A percentile compares a stretch with the other conserved stretches of the same genome.
These are phyloP conservation scores for Aspergillus sp. DNA, from an alignment of 2,329 filamentous ascomycete genomes.

Conservation along the genomic window DNA sequence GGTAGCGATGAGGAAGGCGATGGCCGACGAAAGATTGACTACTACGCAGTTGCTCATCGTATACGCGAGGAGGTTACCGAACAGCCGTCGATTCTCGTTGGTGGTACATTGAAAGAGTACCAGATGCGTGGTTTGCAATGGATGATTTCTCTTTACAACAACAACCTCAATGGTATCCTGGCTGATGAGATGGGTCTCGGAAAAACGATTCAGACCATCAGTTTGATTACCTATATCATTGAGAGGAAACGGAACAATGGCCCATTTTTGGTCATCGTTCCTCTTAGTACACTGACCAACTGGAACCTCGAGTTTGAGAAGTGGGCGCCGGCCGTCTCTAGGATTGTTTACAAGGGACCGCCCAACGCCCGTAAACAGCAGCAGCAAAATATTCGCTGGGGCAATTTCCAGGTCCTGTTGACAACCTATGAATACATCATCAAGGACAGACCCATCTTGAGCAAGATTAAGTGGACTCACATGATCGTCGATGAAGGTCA, in stretches of 20 bases:
- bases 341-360: slow-evolving; percentile 96
- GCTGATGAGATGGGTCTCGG: slow-evolving; percentile 99
- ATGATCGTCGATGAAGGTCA: slow-evolving; percentile 99
- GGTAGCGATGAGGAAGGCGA: slow-evolving; percentile 67
- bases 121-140: slow-evolving; percentile 98
- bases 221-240: slow-evolving; percentile 94
- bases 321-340: slow-evolving; percentile 86
- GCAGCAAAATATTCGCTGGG: slow-evolving; percentile 91
- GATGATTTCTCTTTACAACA: slow-evolving; percentile 99
- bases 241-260: slow-evolving; percentile 91
- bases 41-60: slow-evolving; percentile 97
- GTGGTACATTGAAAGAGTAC: slow-evolving; percentile 94
- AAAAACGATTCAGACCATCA: slow-evolving; percentile 99
- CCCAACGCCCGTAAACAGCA: slow-evolving; percentile 85
- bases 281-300: slow-evolving; percentile 94
- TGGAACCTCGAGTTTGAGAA: slow-evolving; percentile 99
- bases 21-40: slow-evolving; percentile 81
- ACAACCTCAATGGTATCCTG: slow-evolving; percentile 98
- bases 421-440: slow-evolving; percentile 99
- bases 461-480: slow-evolving; percentile 99
- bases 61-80: slow-evolving; percentile 87
- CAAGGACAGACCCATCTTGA: slow-evolving; percentile 92
- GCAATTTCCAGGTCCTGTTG: slow-evolving; percentile 92
- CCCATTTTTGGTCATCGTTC: slow-evolving; percentile 95
- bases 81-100: slow-evolving; percentile 85